A percentile compares a stretch with the other conserved stretches of the same genome.
These are phyloP conservation scores for Penicillium antarcticum DNA, from an alignment of 495 filamentous ascomycete genomes.

Conservation along the genomic window DNA sequence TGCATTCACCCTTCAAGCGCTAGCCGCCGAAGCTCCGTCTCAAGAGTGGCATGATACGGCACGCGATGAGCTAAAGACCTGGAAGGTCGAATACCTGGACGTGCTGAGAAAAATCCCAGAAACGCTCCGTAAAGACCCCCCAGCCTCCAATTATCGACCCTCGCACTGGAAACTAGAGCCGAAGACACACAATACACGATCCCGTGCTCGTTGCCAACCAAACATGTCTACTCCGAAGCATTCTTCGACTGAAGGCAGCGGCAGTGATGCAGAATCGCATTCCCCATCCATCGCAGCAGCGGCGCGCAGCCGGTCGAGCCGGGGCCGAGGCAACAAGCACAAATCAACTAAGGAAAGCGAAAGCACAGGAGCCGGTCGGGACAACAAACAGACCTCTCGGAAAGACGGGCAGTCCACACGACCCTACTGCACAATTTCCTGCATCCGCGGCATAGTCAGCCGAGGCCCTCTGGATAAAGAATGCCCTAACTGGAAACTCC, in stretches of 20 bases:
- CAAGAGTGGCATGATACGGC: slow-evolving; percentile 38
- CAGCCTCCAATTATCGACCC: slow-evolving; percentile 25
- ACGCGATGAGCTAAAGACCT: slow-evolving; percentile 19
- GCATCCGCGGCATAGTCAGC: slow-evolving; percentile 22
- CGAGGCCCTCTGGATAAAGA: slow-evolving; percentile 21
- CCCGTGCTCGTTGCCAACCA: slow-evolving; percentile 21
- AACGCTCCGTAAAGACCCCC: slow-evolving; percentile 20
- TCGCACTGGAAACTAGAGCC: slow-evolving; percentile 22
- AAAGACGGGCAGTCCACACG: slow-evolving; percentile 11
- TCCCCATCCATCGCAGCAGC: slow-evolving; percentile 21
- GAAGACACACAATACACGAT: slow-evolving; percentile 26
- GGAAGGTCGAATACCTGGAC: slow-evolving; percentile 27
- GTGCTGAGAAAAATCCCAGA: slow-evolving; percentile 25
- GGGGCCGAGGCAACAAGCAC: slow-evolving; percentile 9
- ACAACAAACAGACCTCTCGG: slow-evolving; percentile 15
- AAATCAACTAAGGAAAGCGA: slow-evolving; percentile 12
- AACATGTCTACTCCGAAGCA: slow-evolving; percentile 46
- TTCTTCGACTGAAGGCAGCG: slow-evolving; percentile 20
- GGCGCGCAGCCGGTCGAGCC: slow-evolving; percentile 14
- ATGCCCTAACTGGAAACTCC: slow-evolving; percentile 21
- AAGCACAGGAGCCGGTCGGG: slow-evolving; percentile 7
- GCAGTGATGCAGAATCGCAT: slow-evolving; percentile 18
- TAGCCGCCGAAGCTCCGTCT: slow-evolving; percentile 28
- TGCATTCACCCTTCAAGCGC: slow-evolving; percentile 44
- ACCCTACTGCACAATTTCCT: slow-evolving; percentile 27